Evolutionary conservation across 2,329 filamentous ascomycete genomes (phyloP), one percentile per base, ranked within the genome.

Genomic region (Aspergillus carbonarius): DNA sequence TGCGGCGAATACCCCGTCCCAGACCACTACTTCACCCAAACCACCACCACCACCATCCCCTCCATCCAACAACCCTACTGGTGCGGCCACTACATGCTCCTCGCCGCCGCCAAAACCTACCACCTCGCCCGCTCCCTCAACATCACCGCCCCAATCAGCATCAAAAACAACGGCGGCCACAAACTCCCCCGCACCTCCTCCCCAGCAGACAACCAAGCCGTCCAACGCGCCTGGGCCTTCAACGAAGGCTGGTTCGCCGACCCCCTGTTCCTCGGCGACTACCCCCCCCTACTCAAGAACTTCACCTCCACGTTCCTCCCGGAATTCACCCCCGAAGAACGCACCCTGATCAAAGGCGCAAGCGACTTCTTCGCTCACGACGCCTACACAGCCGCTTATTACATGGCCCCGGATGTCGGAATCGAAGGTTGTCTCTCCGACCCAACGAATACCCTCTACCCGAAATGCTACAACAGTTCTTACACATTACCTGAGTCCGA

Each of bases 81-180:
- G 48, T 51, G 48, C 32, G 48, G 32, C 12, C 48, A 51, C 48
- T 51, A 51, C 32, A 51, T 51, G 48, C 48, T 51, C 18, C 17
- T 51, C 10, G 48, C 48, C 10, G 48, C 48, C 12, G 48, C 30
- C 4, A 51, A 51, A 25, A 51, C 48, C 7, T 51, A 51, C 48
- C 32, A 51, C 4, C 48, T 51, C 10, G 48, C 48, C 17, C 48
- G 48, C 5, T 51, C 48, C 18, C 12, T 51, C 2, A 51, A 51
- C 32, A 51, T 51, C 48, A 51, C 48, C 18, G 48, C 32, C 12
- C 48, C 48, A 2, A 37, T 51, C 32, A 51, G 48, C 48, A 37
- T 51, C 34, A 51, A 51, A 17, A 51, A 51, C 12, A 39, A 25
- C 18, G 48, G 48, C n/a, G 48, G 48, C 30, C 39, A 51, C 48